Conservation (phyloP, 257 asterid species). For the Solanum tacnaense region DNA sequence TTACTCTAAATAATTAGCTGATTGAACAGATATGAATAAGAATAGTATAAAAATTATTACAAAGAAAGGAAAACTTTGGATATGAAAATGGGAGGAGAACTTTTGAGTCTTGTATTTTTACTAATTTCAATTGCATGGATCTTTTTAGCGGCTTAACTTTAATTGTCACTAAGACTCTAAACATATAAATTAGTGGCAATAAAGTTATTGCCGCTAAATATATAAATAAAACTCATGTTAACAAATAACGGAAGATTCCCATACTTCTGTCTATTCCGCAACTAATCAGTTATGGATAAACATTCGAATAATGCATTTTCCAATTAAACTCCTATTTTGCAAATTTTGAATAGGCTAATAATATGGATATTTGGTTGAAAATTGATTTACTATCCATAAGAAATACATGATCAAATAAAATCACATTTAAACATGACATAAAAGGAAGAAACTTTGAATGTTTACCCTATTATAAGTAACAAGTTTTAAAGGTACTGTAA, state of each 20-base stretch:
- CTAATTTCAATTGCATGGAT: no score
- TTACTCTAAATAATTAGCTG: neutral
- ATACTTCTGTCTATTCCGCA: neutral
- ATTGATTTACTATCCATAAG: neutral
- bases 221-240: no score
- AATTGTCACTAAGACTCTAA: neutral
- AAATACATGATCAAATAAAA: neutral
- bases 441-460: neutral
- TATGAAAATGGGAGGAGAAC: neutral
- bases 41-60: neutral
- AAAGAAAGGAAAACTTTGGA: neutral
- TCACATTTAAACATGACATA: no score
- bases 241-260: no score
- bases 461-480: no score
- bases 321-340: neutral
- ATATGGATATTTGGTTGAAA: neutral
- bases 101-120: no score
- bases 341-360: neutral
- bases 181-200: no score
- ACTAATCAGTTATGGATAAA: no score
- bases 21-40: neutral
- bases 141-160: neutral
- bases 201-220: neutral
- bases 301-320: neutral
- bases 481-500: neutral